Conservation (phyloP, 2,329 filamentous ascomycete species). For the Colletotrichum euphorbiae region DNA sequence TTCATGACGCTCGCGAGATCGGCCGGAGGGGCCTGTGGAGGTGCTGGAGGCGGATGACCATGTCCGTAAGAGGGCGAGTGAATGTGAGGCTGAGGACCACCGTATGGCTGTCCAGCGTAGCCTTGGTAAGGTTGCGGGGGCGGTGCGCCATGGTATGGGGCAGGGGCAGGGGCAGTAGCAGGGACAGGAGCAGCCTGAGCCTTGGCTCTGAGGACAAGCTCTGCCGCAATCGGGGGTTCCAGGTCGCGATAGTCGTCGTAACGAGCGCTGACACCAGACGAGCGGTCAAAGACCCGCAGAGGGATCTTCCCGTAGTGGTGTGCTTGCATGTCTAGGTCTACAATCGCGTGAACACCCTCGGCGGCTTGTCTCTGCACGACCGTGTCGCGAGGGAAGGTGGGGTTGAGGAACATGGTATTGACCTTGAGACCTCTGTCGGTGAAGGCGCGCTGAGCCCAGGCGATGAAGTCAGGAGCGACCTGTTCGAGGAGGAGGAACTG, state of each 20-base stretch:
- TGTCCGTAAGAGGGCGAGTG: slow-evolving; percentile 37
- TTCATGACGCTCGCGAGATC: slow-evolving; percentile 75
- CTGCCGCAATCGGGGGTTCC: slow-evolving; percentile 81
- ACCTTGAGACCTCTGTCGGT: slow-evolving; percentile 76
- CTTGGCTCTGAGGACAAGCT: slow-evolving; percentile 82
- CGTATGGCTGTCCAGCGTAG: slow-evolving; percentile 49
- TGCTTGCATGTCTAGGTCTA: slow-evolving; percentile 77
- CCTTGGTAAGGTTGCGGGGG: slow-evolving; percentile 40
- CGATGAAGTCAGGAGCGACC: slow-evolving; percentile 82
- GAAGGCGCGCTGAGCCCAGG: slow-evolving; percentile 84
- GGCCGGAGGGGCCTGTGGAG: slow-evolving; percentile 47
- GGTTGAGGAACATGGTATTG: slow-evolving; percentile 83
- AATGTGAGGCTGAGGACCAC: slow-evolving; percentile 27
- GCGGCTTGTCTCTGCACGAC: slow-evolving; percentile 88
- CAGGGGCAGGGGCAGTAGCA: slow-evolving; percentile 23
- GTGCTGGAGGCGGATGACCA: slow-evolving; percentile 41
- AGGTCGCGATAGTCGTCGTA: slow-evolving; percentile 91
- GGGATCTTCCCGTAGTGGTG: slow-evolving; percentile 80
- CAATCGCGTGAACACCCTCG: slow-evolving; percentile 88
- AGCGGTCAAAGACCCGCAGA: slow-evolving; percentile 87
- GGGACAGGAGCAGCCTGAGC: slow-evolving; percentile 45
- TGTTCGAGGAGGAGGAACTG: slow-evolving; percentile 87
- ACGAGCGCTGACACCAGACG: slow-evolving; percentile 76
- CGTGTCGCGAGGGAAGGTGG: slow-evolving; percentile 74
- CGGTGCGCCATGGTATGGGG: slow-evolving; percentile 42